These are phyloP conservation scores for Pythium volutum DNA, from an alignment of 352 stramenopile species.

Conservation along the genomic window DNA sequence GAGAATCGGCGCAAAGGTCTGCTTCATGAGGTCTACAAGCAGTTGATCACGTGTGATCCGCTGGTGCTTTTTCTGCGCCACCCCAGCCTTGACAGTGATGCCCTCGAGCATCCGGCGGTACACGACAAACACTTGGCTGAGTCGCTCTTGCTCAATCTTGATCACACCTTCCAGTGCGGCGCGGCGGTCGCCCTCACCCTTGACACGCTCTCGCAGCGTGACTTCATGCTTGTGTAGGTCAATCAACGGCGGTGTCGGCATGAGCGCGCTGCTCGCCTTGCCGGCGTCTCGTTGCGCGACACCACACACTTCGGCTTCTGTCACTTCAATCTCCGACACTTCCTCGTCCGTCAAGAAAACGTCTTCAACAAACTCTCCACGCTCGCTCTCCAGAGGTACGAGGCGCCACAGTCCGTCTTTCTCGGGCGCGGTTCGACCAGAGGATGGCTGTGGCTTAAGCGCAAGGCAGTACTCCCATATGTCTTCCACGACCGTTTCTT, in stretches of 20 bases:
- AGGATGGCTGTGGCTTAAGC: constrained; percentile 22
- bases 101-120: constrained; percentile 59
- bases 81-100: constrained; percentile 39
- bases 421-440: constrained; percentile 32
- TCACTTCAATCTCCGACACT: constrained; percentile 59
- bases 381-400: constrained; percentile 44
- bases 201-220: constrained; percentile 48
- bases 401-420: constrained; percentile 49
- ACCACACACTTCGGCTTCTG: constrained; percentile 58
- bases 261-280: constrained; percentile 3
- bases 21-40: constrained; percentile 63
- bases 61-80: constrained; percentile 50
- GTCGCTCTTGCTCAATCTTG: constrained; percentile 66
- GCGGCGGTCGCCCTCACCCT: constrained; percentile 51
- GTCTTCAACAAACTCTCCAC: constrained; percentile 53
- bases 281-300: constrained; percentile 17
- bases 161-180: constrained; percentile 63
- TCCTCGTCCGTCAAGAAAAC: constrained; percentile 55
- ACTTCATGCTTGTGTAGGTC: constrained; percentile 56
- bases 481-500: constrained; percentile 18
- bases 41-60: constrained; percentile 59
- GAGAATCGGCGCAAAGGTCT: constrained; percentile 69
- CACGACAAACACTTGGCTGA: constrained; percentile 48
- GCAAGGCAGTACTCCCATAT: constrained; percentile 24
- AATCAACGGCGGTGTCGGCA: constrained; percentile 49